Base-by-base conservation (phyloP, 1,284 basidiomycete genomes). In the Cryptococcus hybrid region DNA sequence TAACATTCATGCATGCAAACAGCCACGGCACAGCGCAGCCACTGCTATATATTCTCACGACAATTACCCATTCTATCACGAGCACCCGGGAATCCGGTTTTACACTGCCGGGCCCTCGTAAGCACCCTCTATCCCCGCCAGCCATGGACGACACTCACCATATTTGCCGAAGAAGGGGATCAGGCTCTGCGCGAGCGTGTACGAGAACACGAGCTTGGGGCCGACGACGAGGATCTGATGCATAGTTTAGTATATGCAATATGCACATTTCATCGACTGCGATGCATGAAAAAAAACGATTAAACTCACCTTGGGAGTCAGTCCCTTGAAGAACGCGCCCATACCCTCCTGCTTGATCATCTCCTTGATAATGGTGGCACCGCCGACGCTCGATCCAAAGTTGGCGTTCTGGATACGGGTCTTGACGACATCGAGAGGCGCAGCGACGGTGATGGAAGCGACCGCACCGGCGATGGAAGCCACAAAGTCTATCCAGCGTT, bases 351-450 rank as follows among this genome's bases (percentile, higher is more conserved):
- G 85, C 77, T 85, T 87, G 74, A 98, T 76, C 68, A 99, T 84
- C 47, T 98, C 95, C 74, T 84, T 86, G 64, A 98, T 82, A 55
- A 98, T 90, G 1, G 86, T 86, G 52, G 88, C 69, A n/a, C 96
- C 95, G 42, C 86, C 84, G 39, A 82, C 89, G 74, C 93, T 92
- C 55, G 83, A 84, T 80, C 95, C 91, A 74, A 99, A 99, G 83
- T 97, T 96, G 64, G 93, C 92, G 78, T 97, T 97, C 77, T 98
- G 95, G 64, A 98, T 96, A 48, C 93, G 88, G 34, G 92, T 95
- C 82, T 99, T 99, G 80, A 99, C 87, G 45, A 89, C 89, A 71
- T 99, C 95, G 18, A 99, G 85, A 0, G 95, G 95, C 3, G 95
- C 94, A 11, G 95, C 93, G 66, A 99, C 87, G 7, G 92, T 92